phyloP scores from a whole-genome alignment of 495 filamentous ascomycete species.

The Alectoria sarmentosa region DNA sequence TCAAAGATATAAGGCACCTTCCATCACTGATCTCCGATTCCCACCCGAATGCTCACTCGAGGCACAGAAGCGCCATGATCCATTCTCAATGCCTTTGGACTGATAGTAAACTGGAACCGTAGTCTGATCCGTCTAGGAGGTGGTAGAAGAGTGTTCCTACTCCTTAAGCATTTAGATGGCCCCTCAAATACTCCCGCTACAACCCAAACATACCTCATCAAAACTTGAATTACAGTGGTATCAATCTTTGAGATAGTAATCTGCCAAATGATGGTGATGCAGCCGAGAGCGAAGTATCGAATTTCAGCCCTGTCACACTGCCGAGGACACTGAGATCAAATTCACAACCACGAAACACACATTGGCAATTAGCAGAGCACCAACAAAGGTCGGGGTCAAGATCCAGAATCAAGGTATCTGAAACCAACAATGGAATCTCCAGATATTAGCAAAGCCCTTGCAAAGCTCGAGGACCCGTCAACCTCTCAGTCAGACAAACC shows the following conservation, averaged over 20 bases:
- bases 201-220: too few species aligned
- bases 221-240: too few species aligned
- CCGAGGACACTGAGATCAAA: background rate
- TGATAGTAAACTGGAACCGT: background rate
- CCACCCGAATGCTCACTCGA: background rate
- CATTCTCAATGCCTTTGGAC: background rate
- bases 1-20: background rate
- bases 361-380: background rate
- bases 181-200: too few species aligned
- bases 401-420: background rate
- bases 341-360: background rate
- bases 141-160: background rate
- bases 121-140: background rate
- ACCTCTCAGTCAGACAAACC: slow-evolving; percentile 47
- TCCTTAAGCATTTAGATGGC: background rate
- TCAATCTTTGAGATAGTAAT: too few species aligned
- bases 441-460: slow-evolving; percentile 49
- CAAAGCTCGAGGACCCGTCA: slow-evolving; percentile 47
- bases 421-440: slow-evolving; percentile 46
- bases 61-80: background rate
- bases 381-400: background rate
- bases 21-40: background rate
- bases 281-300: too few species aligned
- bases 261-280: too few species aligned
- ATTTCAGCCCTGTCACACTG: too few species aligned